These are phyloP conservation scores for Akanthomyces dipterigenus DNA, from an alignment of 2,329 filamentous ascomycete genomes.

Conservation along the genomic window DNA sequence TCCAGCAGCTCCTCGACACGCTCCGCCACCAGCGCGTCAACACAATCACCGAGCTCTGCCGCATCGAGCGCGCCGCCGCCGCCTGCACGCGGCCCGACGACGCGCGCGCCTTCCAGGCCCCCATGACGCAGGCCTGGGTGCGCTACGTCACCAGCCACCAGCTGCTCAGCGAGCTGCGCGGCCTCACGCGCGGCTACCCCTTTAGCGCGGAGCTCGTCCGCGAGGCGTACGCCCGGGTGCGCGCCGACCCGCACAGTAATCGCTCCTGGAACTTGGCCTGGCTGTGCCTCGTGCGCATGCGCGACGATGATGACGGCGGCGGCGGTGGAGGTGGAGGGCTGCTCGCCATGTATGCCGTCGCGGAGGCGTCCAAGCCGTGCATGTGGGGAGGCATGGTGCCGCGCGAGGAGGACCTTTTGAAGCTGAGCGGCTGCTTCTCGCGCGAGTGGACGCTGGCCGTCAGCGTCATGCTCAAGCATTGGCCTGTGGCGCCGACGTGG, in stretches of 20 bases:
- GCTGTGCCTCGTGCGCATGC: constrained; percentile 61
- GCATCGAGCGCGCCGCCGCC: constrained; percentile 61
- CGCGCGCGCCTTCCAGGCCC: constrained; percentile 48
- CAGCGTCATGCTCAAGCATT: constrained; percentile 61
- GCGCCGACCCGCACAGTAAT: constrained; percentile 56
- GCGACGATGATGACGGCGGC: constrained; percentile 35
- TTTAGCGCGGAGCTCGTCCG: constrained; percentile 58
- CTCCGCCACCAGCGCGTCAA: constrained; percentile 63
- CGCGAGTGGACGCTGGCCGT: constrained; percentile 62
- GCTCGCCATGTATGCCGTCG: constrained; percentile 52
- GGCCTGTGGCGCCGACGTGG: constrained; percentile 54
- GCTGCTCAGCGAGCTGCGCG: constrained; percentile 62
- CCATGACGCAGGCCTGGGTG: constrained; percentile 65
- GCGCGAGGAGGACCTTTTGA: constrained; percentile 45
- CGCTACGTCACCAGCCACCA: constrained; percentile 67
- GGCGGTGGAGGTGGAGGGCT: constrained; percentile 45
- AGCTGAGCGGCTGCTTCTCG: constrained; percentile 56
- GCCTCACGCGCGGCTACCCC: constrained; percentile 60
- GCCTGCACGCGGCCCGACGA: constrained; percentile 51
- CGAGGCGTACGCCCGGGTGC: constrained; percentile 59
- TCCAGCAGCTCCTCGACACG: constrained; percentile 51
- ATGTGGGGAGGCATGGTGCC: constrained; percentile 64
- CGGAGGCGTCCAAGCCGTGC: constrained; percentile 53
- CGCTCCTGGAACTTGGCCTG: constrained; percentile 73
- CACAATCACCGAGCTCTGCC: constrained; percentile 64